phyloP scores from a whole-genome alignment of 768 basidiomycete species.

The Leccinum arenicola region DNA sequence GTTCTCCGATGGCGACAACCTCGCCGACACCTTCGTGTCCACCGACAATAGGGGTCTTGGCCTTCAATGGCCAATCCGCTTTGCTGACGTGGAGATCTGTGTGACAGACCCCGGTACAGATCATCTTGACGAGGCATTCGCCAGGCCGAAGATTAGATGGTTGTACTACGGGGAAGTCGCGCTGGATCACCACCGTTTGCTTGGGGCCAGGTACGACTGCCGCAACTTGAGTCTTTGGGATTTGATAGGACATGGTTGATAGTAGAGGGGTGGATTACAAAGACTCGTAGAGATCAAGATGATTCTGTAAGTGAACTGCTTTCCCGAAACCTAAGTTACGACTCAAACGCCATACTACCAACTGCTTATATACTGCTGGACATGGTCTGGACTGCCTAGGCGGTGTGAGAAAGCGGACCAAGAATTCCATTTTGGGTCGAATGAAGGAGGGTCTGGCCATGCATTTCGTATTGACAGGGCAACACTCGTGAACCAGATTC shows the following conservation, averaged over 20 bases:
- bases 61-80: constrained; percentile 79
- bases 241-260: constrained; percentile 12
- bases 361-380: too few species aligned
- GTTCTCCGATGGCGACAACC: constrained; percentile 74
- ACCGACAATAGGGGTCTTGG: constrained; percentile 65
- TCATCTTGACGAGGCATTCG: constrained; percentile 74
- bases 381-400: not conserved
- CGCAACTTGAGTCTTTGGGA: constrained; percentile 43
- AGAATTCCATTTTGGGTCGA: too few species aligned
- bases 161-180: constrained; percentile 54
- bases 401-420: too few species aligned
- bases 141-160: constrained; percentile 58
- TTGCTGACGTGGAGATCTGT: constrained; percentile 75
- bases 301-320: not conserved
- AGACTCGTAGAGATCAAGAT: not conserved
- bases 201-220: constrained; percentile 35
- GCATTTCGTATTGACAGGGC: too few species aligned
- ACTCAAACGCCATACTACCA: not conserved
- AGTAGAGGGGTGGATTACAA: not conserved
- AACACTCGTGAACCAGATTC: too few species aligned
- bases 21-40: constrained; percentile 85
- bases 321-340: too few species aligned
- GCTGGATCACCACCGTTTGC: constrained; percentile 31
- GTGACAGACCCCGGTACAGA: constrained; percentile 83
- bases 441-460: too few species aligned